These are phyloP conservation scores for Drechslerella stenobrocha DNA, from an alignment of 2,329 filamentous ascomycete genomes.

Conservation along the genomic window DNA sequence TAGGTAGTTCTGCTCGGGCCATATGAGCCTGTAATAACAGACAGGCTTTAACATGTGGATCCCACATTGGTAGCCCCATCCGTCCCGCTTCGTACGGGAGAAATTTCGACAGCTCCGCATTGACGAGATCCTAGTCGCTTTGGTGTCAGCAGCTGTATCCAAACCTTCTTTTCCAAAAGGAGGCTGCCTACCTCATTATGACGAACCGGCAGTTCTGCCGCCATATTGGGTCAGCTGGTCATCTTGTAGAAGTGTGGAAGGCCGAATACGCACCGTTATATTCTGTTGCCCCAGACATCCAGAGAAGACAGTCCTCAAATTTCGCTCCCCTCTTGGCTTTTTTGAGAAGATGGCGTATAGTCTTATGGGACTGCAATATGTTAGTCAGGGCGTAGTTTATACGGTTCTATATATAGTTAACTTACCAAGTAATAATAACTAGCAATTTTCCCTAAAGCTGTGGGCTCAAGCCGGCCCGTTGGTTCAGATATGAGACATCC, in stretches of 20 bases:
- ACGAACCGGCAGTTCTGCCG: slow-evolving; percentile 82
- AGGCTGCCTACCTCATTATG: slow-evolving; percentile 71
- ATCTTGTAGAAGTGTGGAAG: background rate
- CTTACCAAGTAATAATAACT: slow-evolving; percentile 88
- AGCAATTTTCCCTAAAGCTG: slow-evolving; percentile 95
- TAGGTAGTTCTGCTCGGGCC: slow-evolving; percentile 86
- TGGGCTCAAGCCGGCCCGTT: slow-evolving; percentile 87
- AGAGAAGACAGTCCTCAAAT: slow-evolving; percentile 80
- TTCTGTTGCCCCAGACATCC: slow-evolving; percentile 92
- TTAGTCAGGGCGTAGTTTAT: slow-evolving; percentile 48
- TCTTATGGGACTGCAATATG: slow-evolving; percentile 71
- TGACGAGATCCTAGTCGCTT: slow-evolving; percentile 72
- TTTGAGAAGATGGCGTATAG: slow-evolving; percentile 79
- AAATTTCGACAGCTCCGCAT: slow-evolving; percentile 81
- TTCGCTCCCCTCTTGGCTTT: slow-evolving; percentile 74
- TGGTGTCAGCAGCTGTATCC: background rate
- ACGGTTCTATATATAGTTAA: background rate
- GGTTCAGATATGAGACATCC: slow-evolving; percentile 79
- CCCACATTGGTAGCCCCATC: slow-evolving; percentile 87
- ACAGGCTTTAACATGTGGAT: slow-evolving; percentile 96
- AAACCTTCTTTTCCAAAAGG: no score
- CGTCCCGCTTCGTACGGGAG: slow-evolving; percentile 69
- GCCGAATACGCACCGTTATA: slow-evolving; percentile 65
- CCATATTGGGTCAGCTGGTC: slow-evolving; percentile 24
- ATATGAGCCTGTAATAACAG: slow-evolving; percentile 92